phyloP scores from a whole-genome alignment of 768 basidiomycete species.

The Amanita rubescens region DNA sequence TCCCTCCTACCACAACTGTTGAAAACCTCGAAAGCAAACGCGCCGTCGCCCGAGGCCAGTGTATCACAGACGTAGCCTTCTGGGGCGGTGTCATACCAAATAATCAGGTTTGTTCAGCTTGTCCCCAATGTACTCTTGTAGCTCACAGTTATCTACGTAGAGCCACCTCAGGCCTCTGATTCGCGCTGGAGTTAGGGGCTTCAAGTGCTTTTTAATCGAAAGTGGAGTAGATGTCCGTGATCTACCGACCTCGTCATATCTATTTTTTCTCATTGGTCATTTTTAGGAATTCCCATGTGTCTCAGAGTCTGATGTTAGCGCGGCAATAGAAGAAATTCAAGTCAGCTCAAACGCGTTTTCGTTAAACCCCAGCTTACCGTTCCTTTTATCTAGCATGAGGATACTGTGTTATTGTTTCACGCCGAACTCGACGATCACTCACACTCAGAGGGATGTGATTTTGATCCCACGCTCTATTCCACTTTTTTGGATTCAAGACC shows the following conservation, averaged over 20 bases:
- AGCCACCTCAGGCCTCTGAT: slow-evolving; percentile 69
- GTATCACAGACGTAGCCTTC: slow-evolving; percentile 78
- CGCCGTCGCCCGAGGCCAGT: slow-evolving; percentile 62
- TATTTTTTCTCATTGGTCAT: slow-evolving; percentile 6
- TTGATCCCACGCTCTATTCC: slow-evolving; percentile 52
- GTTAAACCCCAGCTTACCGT: slow-evolving; percentile 4
- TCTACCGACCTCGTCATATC: neutral
- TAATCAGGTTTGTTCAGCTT: slow-evolving; percentile 54
- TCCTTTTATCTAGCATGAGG: slow-evolving; percentile 38
- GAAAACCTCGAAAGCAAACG: slow-evolving; percentile 67
- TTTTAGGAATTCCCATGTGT: slow-evolving; percentile 89
- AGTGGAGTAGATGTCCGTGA: slow-evolving; percentile 82
- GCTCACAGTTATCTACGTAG: slow-evolving; percentile 27
- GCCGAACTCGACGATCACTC: slow-evolving; percentile 63
- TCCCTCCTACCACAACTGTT: slow-evolving; percentile 90
- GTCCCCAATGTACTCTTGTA: neutral
- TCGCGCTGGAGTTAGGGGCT: slow-evolving; percentile 80
- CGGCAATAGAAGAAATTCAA: slow-evolving; percentile 70
- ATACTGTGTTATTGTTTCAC: slow-evolving; percentile 82
- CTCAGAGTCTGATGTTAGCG: slow-evolving; percentile 53
- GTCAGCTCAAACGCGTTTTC: slow-evolving; percentile 29
- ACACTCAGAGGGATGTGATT: neutral
- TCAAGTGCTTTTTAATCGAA: slow-evolving; percentile 95
- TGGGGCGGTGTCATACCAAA: slow-evolving; percentile 95
- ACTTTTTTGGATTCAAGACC: slow-evolving; percentile 89